These are phyloP conservation scores for Candida krabiensis DNA, from an alignment of 805 yeast genomes.

Conservation along the genomic window DNA sequence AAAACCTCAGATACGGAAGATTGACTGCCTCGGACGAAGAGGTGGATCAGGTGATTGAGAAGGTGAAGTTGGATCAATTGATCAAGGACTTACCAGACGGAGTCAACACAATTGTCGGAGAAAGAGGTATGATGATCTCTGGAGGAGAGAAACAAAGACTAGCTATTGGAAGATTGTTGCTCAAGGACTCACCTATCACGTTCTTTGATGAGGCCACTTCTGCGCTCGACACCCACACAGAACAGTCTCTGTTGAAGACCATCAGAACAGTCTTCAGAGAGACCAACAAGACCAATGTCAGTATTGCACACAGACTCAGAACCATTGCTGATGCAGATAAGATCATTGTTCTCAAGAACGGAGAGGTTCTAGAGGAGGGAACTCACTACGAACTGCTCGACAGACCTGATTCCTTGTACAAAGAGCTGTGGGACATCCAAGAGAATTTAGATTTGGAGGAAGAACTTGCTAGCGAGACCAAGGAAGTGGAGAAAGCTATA, in stretches of 20 bases:
- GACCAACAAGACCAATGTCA: conserved; percentile 67
- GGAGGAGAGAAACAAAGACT: conserved; percentile 98
- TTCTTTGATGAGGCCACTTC: conserved; percentile 97
- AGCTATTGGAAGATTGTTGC: conserved; percentile 87
- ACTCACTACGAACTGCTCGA: conserved; percentile 64
- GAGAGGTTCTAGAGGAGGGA: conserved; percentile 86
- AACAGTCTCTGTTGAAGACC: conserved; percentile 76
- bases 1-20: conserved; percentile 85
- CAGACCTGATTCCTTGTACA: conserved; percentile 61
- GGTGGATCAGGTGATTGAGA: conserved; percentile 58
- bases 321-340: conserved; percentile 94
- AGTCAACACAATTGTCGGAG: conserved; percentile 85
- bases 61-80: conserved; percentile 67
- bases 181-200: conserved; percentile 84
- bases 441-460: conserved; percentile 64
- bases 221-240: conserved; percentile 96
- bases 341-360: conserved; percentile 81
- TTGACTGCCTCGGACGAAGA: conserved; percentile 72
- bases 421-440: conserved; percentile 88
- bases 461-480: conserved; percentile 36
- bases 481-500: conserved; percentile 28
- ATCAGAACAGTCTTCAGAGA: conserved; percentile 65
- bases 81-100: conserved; percentile 81
- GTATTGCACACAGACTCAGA: conserved; percentile 91
- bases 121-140: conserved; percentile 97